Conservation (phyloP, 345 rosid genomes). For the Kandelia obovata region DNA sequence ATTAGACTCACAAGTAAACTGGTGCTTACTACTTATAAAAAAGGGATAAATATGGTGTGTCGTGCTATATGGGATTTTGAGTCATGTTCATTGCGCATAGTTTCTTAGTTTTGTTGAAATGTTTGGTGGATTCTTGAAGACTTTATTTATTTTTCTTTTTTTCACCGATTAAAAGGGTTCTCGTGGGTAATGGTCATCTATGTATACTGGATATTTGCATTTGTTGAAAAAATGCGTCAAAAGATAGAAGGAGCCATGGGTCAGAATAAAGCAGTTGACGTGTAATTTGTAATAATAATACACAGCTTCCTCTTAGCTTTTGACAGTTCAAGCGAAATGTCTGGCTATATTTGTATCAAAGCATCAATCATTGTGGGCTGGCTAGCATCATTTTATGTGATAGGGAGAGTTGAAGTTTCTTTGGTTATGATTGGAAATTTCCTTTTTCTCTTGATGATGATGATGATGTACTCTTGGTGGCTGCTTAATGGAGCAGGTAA, state of each 20-base stretch:
- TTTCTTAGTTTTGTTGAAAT: constrained; percentile 10
- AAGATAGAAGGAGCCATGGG: neutral
- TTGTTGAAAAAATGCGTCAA: constrained; percentile 28
- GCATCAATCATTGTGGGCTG: constrained; percentile 10
- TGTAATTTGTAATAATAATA: constrained; percentile 11
- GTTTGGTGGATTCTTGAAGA: constrained; percentile 12
- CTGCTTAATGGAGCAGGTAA: constrained; percentile 5
- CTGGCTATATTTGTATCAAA: constrained; percentile 10
- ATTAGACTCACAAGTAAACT: constrained; percentile 4
- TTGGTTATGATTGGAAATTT: too few relatives aligned
- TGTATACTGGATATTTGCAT: constrained; percentile 23
- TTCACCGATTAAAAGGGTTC: neutral
- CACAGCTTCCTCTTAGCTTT: neutral
- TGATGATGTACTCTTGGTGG: neutral
- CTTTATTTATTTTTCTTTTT: neutral
- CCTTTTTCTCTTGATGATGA: neutral
- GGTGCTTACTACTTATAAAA: neutral
- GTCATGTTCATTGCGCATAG: constrained; percentile 12
- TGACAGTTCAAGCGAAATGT: constrained; percentile 20
- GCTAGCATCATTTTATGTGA: constrained; percentile 9
- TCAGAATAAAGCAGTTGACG: constrained; percentile 14
- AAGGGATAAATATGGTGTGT: constrained; percentile 9
- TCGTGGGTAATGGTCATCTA: constrained; percentile 5
- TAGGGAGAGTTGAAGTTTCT: neutral
- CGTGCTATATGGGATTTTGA: constrained; percentile 14